phyloP scores from a whole-genome alignment of 306 rosid genomes.

The Gastrolobium bilobum region DNA sequence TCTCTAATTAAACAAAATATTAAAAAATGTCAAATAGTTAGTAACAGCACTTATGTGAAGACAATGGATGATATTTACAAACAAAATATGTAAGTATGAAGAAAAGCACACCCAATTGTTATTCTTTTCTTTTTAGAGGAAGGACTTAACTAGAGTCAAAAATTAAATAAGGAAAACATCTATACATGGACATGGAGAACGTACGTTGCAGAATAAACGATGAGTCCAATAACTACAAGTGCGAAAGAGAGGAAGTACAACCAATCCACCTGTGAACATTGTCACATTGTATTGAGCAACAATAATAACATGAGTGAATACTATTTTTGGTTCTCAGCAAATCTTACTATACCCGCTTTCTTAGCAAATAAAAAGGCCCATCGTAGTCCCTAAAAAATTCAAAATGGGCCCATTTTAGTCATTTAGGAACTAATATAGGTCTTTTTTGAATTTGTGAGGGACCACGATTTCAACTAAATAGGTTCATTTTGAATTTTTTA shows the following conservation, averaged over 20 bases:
- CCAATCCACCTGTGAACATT: constrained; percentile 68
- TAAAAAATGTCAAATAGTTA: neutral
- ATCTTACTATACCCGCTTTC: too few species aligned
- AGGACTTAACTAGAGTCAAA: too few species aligned
- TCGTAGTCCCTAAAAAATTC: too few species aligned
- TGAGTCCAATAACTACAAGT: constrained; percentile 59
- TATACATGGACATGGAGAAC: constrained; percentile 7
- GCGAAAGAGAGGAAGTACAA: constrained; percentile 67
- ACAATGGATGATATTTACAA: neutral
- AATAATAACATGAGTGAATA: too few species aligned
- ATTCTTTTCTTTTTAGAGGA: too few species aligned
- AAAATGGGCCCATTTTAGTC: too few species aligned
- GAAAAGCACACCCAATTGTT: neutral
- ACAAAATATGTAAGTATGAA: neutral
- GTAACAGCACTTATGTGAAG: neutral
- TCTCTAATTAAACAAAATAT: constrained; percentile 46
- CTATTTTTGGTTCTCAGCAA: too few species aligned
- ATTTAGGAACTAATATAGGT: too few species aligned
- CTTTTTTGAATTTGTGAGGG: too few species aligned
- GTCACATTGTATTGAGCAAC: constrained; percentile 23
- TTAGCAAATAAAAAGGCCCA: too few species aligned
- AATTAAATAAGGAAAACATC: neutral
- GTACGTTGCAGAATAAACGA: constrained; percentile 67
- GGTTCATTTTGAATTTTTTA: too few species aligned
- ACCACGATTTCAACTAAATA: too few species aligned